A percentile compares a stretch with the other conserved stretches of the same genome.
phyloP scores from a whole-genome alignment of 352 stramenopile genomes.

The Plasmopara muralis region DNA sequence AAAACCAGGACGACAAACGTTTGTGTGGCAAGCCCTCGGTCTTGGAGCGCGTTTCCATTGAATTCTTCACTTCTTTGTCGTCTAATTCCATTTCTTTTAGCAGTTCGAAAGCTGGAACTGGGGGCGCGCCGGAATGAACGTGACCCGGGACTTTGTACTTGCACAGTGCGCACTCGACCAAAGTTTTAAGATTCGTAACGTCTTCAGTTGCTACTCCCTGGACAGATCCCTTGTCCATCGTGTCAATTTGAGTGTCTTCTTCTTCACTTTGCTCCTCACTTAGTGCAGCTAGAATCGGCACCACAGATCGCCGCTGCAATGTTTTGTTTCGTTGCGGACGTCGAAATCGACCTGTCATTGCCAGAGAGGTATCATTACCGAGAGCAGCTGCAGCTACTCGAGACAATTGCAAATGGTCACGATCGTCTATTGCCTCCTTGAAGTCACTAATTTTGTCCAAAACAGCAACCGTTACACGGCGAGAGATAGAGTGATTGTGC shows the following conservation, averaged over 20 bases:
- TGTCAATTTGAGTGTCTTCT: slow-evolving; percentile 7
- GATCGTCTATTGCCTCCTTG: slow-evolving; percentile 34
- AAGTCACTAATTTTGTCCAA: slow-evolving; percentile 36
- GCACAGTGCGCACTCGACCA: slow-evolving; percentile 40
- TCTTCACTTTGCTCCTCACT: slow-evolving; percentile 34
- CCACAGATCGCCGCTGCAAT: slow-evolving; percentile 33
- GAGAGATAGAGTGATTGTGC: slow-evolving; percentile 22
- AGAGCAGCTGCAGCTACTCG: slow-evolving; percentile 26
- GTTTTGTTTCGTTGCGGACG: slow-evolving; percentile 31
- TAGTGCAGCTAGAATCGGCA: slow-evolving; percentile 33
- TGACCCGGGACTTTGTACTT: slow-evolving; percentile 54
- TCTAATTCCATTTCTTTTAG: not conserved
- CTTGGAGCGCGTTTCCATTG: slow-evolving; percentile 13
- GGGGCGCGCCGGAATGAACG: not conserved
- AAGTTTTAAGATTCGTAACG: not conserved
- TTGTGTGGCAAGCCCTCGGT: slow-evolving; percentile 23
- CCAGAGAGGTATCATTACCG: slow-evolving; percentile 14
- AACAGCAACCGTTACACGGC: slow-evolving; percentile 44
- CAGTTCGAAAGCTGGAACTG: not conserved
- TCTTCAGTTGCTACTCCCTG: too few species aligned
- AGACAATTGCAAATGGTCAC: slow-evolving; percentile 35
- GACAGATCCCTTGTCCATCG: not conserved
- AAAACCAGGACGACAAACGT: slow-evolving; percentile 53
- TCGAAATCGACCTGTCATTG: slow-evolving; percentile 6
- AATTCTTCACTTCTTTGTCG: slow-evolving; percentile 3